A percentile compares a stretch with the other conserved stretches of the same genome.
Conservation (phyloP, 1,284 basidiomycete genomes). For the Ceratobasidium sp. region DNA sequence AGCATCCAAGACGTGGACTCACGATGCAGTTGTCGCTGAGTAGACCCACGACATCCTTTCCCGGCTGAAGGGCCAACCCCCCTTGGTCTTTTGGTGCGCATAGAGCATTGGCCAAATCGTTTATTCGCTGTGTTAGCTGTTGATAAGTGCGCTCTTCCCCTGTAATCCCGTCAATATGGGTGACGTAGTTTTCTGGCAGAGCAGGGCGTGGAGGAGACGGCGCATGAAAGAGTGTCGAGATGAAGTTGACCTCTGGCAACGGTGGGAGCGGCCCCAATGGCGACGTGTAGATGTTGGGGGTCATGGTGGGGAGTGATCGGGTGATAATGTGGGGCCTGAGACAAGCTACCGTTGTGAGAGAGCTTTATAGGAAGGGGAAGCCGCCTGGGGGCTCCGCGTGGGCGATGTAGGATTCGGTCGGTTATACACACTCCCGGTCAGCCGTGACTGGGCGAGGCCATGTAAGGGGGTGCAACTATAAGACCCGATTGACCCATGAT, state of each 20-base stretch:
- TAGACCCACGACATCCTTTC: conserved; percentile 15
- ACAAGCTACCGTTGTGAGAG: neutral
- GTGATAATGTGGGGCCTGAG: neutral
- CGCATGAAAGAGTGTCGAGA: neutral
- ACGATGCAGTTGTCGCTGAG: conserved; percentile 70
- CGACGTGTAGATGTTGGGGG: conserved; percentile 10
- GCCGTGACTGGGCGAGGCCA: neutral
- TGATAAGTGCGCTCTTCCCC: conserved; percentile 19
- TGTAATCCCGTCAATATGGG: conserved; percentile 32
- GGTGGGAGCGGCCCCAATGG: conserved; percentile 22
- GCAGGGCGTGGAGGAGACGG: conserved; percentile 28
- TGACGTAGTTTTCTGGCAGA: conserved; percentile 19
- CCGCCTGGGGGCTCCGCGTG: neutral
- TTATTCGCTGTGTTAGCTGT: neutral
- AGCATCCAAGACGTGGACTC: conserved; percentile 44
- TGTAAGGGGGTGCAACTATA: neutral
- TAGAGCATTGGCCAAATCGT: conserved; percentile 5
- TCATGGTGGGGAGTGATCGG: conserved; percentile 13
- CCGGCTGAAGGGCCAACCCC: conserved; percentile 3
- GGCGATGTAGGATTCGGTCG: neutral
- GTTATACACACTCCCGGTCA: conserved; percentile 3
- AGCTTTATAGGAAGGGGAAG: conserved; percentile 16
- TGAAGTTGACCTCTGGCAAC: conserved; percentile 28
- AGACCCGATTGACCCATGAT: neutral
- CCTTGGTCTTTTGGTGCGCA: conserved; percentile 17